A percentile compares a stretch with the other conserved stretches of the same genome.
phyloP scores from a whole-genome alignment of 306 rosid genomes.

The Cucurbita maxima region DNA sequence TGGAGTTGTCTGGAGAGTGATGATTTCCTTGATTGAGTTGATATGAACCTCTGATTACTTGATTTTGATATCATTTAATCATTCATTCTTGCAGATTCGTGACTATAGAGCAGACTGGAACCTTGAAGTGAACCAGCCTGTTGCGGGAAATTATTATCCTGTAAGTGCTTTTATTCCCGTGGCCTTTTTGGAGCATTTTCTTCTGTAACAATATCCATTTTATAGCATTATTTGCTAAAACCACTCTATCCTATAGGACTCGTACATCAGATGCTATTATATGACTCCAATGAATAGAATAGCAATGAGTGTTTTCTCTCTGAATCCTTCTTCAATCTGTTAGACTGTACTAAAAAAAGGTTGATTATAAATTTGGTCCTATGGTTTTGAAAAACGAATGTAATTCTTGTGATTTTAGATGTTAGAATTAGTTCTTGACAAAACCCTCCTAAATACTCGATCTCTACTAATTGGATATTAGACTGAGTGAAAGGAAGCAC shows the following conservation, averaged over 20 bases:
- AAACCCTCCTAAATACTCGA: no score
- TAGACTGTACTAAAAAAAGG: neutral
- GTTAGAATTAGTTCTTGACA: no score
- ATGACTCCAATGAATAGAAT: neutral
- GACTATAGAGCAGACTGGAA: slow-evolving; percentile 45
- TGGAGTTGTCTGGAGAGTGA: neutral
- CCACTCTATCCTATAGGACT: neutral
- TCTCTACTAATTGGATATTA: no score
- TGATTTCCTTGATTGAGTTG: neutral
- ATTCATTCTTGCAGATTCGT: slow-evolving; percentile 23
- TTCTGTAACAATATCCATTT: neutral
- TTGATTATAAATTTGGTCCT: no score
- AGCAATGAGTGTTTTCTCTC: neutral
- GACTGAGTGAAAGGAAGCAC: no score
- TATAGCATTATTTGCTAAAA: neutral
- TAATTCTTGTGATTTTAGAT: no score
- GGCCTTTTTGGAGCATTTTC: neutral
- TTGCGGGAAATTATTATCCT: slow-evolving; percentile 51
- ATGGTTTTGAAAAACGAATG: no score
- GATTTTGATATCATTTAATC: neutral
- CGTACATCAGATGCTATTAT: neutral
- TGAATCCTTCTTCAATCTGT: neutral
- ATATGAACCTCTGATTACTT: neutral
- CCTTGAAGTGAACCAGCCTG: slow-evolving; percentile 40
- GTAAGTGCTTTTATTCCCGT: slow-evolving; percentile 13